These are phyloP conservation scores for Fraxinus platypoda DNA, from an alignment of 305 asterid genomes.

Conservation along the genomic window DNA sequence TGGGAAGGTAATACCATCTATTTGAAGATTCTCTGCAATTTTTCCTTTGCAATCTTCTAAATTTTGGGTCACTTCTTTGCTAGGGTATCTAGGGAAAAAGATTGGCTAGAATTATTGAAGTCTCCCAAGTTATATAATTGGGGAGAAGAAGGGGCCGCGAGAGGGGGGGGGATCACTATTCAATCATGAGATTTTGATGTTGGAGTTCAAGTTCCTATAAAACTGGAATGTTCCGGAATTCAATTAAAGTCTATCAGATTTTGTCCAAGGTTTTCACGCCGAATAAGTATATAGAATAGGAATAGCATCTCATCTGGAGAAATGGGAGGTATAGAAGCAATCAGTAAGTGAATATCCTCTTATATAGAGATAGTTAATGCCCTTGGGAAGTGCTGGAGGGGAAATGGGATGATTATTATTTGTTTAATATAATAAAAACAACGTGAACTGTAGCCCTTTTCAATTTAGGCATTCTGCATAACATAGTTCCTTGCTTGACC, in stretches of 20 bases:
- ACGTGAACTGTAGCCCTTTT: neutral
- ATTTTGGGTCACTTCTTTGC: neutral
- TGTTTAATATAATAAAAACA: neutral
- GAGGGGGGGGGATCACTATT: neutral
- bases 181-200: neutral
- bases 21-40: neutral
- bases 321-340: neutral
- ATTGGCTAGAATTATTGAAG: neutral
- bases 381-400: neutral
- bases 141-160: neutral
- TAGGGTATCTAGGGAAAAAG: neutral
- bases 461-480: neutral
- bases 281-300: neutral
- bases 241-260: neutral
- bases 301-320: neutral
- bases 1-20: constrained; percentile 79
- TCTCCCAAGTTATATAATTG: neutral
- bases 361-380: neutral
- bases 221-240: neutral
- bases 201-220: neutral
- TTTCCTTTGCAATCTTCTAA: neutral
- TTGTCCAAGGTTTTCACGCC: neutral
- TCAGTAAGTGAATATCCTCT: neutral
- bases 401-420: neutral
- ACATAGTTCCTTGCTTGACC: neutral